Evolutionary conservation across 192 early-diverging fungal species (phyloP).

Genomic region (Entomortierella chlamydospora): DNA sequence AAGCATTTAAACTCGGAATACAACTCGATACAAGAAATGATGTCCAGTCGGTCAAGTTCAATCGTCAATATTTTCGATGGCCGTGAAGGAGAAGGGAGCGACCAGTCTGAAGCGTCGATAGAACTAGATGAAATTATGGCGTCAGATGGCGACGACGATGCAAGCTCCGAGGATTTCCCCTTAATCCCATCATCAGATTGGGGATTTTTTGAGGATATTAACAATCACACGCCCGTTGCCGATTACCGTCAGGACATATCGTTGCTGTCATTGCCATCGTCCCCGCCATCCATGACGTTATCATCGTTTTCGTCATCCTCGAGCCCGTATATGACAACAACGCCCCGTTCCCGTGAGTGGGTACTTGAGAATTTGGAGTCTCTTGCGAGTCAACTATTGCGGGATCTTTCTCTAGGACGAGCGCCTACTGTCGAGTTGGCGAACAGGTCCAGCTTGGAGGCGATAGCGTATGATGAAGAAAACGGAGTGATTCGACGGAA

Average conservation of each 20-base stretch:
- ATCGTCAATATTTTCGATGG: neutral
- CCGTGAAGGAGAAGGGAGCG: too few species aligned
- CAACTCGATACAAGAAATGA: too few species aligned
- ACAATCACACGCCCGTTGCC: neutral
- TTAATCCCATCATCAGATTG: neutral
- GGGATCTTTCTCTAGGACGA: constrained; percentile 1
- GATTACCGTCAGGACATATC: neutral
- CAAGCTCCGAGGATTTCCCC: too few species aligned
- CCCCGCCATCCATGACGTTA: too few species aligned
- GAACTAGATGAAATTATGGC: neutral
- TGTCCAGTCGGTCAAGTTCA: neutral
- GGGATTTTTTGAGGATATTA: neutral
- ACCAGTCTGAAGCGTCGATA: neutral
- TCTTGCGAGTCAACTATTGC: constrained; percentile 11
- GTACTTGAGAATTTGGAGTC: constrained; percentile 20
- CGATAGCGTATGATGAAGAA: constrained; percentile 19
- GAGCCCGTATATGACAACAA: constrained; percentile 17
- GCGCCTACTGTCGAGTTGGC: constrained; percentile 8
- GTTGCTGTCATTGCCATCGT: neutral
- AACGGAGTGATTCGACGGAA: constrained; percentile 25
- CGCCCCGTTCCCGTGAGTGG: constrained; percentile 15
- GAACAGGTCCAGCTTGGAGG: neutral
- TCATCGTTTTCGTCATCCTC: neutral
- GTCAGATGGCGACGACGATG: too few species aligned
- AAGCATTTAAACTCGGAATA: constrained; percentile 6